Evolutionary conservation across 495 filamentous ascomycete genomes (phyloP).

Genomic region (Astrothelium macrocarpum): DNA sequence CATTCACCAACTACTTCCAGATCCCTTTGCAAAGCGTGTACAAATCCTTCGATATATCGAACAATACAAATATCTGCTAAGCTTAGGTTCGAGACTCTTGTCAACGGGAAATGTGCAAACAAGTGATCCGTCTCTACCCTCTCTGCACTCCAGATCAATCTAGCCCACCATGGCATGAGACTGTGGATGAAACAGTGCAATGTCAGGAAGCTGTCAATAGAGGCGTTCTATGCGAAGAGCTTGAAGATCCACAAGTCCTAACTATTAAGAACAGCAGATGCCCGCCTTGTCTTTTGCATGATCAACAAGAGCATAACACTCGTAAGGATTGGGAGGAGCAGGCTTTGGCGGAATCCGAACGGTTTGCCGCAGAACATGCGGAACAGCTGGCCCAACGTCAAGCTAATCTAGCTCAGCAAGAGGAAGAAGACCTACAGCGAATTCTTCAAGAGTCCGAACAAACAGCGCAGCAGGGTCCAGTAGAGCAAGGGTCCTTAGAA

Average conservation of each 20-base stretch:
- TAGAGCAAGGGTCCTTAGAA: background rate
- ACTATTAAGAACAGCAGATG: constrained; percentile 1
- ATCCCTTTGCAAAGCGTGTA: too few relatives aligned
- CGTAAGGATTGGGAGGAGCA: background rate
- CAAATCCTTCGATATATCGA: too few relatives aligned
- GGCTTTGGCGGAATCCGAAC: background rate
- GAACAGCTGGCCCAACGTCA: background rate
- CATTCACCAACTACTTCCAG: background rate
- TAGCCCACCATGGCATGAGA: background rate
- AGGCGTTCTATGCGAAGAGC: background rate
- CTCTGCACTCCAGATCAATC: background rate
- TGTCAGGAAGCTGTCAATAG: background rate
- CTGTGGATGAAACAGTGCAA: background rate
- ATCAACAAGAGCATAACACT: background rate
- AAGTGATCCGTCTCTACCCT: background rate
- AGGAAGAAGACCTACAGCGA: background rate
- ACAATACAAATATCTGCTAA: background rate
- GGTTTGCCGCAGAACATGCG: background rate
- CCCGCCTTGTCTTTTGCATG: background rate
- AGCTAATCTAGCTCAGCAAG: background rate
- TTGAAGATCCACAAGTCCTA: background rate
- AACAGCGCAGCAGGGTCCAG: background rate
- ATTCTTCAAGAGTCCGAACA: background rate
- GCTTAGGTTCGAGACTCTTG: background rate
- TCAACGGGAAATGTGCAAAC: background rate